phyloP scores from a whole-genome alignment of 1,139 yeast genomes.

The Blastobotrys serpentis region DNA sequence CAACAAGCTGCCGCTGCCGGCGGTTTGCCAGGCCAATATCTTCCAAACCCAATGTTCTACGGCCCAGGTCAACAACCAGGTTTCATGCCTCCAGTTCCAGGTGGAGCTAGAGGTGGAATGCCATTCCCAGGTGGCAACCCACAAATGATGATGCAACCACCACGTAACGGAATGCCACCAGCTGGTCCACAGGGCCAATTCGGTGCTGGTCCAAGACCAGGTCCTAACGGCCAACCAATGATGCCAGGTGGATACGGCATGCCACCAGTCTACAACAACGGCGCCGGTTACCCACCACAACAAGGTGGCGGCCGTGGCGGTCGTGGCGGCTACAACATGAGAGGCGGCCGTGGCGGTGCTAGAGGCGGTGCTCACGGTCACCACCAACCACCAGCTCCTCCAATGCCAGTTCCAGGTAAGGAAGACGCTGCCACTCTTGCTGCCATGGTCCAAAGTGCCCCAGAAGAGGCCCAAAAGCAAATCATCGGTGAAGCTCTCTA shows the following conservation, averaged over 20 bases:
- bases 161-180: slow-evolving; percentile 64
- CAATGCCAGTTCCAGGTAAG: slow-evolving; percentile 22
- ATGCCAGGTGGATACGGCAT: slow-evolving; percentile 49
- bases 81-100: slow-evolving; percentile 70
- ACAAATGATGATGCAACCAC: slow-evolving; percentile 72
- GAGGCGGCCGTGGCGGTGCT: slow-evolving; percentile 29
- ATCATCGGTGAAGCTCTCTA: slow-evolving; percentile 96
- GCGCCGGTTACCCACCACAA: slow-evolving; percentile 47
- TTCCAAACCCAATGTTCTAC: slow-evolving; percentile 87
- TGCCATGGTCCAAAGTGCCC: slow-evolving; percentile 40
- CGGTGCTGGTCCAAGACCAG: slow-evolving; percentile 29
- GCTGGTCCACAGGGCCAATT: slow-evolving; percentile 29
- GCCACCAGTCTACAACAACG: slow-evolving; percentile 75
- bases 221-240: slow-evolving; percentile 34
- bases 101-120: slow-evolving; percentile 67
- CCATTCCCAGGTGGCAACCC: slow-evolving; percentile 87
- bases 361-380: slow-evolving; percentile 21
- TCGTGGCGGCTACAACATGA: slow-evolving; percentile 40
- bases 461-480: slow-evolving; percentile 90
- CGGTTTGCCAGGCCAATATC: slow-evolving; percentile 93
- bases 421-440: slow-evolving; percentile 34
- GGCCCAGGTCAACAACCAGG: slow-evolving; percentile 74
- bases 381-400: slow-evolving; percentile 20
- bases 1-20: slow-evolving; percentile 72
- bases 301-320: slow-evolving; percentile 27